A percentile compares a stretch with the other conserved stretches of the same genome.
Evolutionary conservation across 805 yeast genomes (phyloP).

Genomic region (Metschnikowia hibisci): DNA sequence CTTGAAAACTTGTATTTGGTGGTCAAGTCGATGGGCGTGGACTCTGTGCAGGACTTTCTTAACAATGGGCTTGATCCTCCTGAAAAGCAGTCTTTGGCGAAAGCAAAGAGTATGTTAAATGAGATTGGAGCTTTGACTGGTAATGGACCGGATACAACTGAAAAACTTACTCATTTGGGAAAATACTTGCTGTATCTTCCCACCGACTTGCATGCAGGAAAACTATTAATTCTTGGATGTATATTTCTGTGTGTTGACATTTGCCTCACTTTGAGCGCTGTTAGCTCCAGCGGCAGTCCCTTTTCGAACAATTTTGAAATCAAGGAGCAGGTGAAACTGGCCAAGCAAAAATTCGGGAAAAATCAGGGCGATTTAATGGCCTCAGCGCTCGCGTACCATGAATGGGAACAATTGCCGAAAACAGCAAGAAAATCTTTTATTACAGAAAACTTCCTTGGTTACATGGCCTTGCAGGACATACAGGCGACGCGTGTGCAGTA

Average conservation of each 20-base stretch:
- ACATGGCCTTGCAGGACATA: constrained; percentile 64
- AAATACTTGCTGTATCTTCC: constrained; percentile 77
- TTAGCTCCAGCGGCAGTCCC: constrained; percentile 70
- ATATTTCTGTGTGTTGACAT: constrained; percentile 77
- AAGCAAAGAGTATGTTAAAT: constrained; percentile 49
- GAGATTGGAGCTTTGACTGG: constrained; percentile 68
- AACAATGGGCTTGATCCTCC: constrained; percentile 83
- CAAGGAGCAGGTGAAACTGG: constrained; percentile 57
- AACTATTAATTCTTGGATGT: constrained; percentile 72
- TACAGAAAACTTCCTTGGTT: constrained; percentile 57
- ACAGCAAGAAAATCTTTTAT: constrained; percentile 40
- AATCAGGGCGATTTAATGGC: constrained; percentile 71
- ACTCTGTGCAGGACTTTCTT: constrained; percentile 65
- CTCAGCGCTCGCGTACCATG: constrained; percentile 53
- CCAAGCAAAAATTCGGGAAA: constrained; percentile 41
- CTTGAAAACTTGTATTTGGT: constrained; percentile 77
- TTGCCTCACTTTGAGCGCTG: constrained; percentile 77
- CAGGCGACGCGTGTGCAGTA: constrained; percentile 68
- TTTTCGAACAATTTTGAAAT: constrained; percentile 60
- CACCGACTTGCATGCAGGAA: constrained; percentile 81
- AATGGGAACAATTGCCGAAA: constrained; percentile 36
- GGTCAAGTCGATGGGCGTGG: constrained; percentile 86
- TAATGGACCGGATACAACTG: constrained; percentile 21
- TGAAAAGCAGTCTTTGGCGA: constrained; percentile 42
- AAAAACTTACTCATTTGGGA: constrained; percentile 70